Conservation (phyloP, 2,329 filamentous ascomycete species). For the Phoma sp. region DNA sequence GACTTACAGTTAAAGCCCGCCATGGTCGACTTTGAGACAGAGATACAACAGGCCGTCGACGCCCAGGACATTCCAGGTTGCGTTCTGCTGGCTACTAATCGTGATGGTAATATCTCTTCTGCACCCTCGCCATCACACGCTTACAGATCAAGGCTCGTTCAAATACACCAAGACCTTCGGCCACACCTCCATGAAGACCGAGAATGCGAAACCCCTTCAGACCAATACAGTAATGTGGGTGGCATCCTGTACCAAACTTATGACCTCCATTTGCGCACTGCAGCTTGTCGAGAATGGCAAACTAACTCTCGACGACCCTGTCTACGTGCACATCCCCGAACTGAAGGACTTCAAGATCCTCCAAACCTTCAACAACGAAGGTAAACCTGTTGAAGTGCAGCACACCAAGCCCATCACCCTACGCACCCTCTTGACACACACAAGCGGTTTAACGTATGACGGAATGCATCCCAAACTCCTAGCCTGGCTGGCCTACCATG, state of each 20-base stretch:
- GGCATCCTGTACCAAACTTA: conserved; percentile 50
- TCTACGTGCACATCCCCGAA: conserved; percentile 45
- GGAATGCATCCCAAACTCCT: conserved; percentile 50
- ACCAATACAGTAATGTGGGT: conserved; percentile 46
- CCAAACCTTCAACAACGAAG: conserved; percentile 33
- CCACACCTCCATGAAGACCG: conserved; percentile 25
- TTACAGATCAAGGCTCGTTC: conserved; percentile 26
- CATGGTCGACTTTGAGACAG: conserved; percentile 25
- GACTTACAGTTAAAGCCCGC: no score
- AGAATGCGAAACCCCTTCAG: conserved; percentile 4
- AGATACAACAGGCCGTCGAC: conserved; percentile 29
- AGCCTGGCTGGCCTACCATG: conserved; percentile 46
- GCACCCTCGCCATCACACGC: not conserved
- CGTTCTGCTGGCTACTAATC: conserved; percentile 30
- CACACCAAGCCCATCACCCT: conserved; percentile 39
- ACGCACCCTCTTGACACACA: conserved; percentile 58
- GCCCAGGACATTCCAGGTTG: conserved; percentile 31
- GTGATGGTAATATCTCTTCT: conserved; percentile 24
- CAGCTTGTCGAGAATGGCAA: conserved; percentile 47
- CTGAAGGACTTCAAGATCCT: conserved; percentile 36
- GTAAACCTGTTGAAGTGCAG: conserved; percentile 32
- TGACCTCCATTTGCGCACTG: conserved; percentile 44
- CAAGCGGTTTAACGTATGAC: conserved; percentile 58
- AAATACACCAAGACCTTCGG: conserved; percentile 48
- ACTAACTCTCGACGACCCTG: conserved; percentile 40